A percentile compares a stretch with the other conserved stretches of the same genome.
Conservation (phyloP, 345 rosid genomes). For the Euphorbia peplus region DNA sequence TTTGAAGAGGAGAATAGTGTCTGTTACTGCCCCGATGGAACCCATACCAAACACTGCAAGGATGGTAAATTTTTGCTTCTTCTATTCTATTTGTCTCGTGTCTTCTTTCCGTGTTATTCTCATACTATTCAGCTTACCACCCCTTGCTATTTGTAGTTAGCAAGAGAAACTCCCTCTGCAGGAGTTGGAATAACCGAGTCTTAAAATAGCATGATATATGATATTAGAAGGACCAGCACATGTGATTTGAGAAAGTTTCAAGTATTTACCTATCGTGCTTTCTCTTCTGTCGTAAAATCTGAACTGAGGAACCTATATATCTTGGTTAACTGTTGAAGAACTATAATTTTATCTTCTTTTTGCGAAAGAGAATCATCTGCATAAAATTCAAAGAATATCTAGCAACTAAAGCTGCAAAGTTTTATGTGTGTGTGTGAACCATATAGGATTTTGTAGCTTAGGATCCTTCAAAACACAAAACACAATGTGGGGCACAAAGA, state of each 20-base stretch:
- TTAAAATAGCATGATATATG: too few relatives aligned
- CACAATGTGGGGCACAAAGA: not conserved
- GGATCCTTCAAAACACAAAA: not conserved
- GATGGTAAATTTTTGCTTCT: constrained; percentile 19
- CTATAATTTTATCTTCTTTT: too few relatives aligned
- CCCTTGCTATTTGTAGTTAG: not conserved
- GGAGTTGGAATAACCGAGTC: too few relatives aligned
- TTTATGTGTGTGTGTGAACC: not conserved
- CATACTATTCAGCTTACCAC: not conserved
- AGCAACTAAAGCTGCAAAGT: not conserved
- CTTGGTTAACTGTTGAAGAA: too few relatives aligned
- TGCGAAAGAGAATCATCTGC: too few relatives aligned
- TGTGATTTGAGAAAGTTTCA: too few relatives aligned
- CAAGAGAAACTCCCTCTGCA: not conserved
- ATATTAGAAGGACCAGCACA: too few relatives aligned
- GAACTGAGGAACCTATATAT: too few relatives aligned
- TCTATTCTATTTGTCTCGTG: not conserved
- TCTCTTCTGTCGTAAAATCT: too few relatives aligned
- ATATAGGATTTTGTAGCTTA: not conserved
- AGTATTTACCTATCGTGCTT: too few relatives aligned
- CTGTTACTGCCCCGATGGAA: constrained; percentile 30
- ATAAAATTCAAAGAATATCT: too few relatives aligned
- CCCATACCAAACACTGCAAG: constrained; percentile 16
- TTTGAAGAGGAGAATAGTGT: constrained; percentile 3
- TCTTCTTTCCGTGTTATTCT: constrained; percentile 1